A percentile compares a stretch with the other conserved stretches of the same genome.
These are phyloP conservation scores for Rehmannia glutinosa DNA, from an alignment of 257 asterid species.

Conservation along the genomic window DNA sequence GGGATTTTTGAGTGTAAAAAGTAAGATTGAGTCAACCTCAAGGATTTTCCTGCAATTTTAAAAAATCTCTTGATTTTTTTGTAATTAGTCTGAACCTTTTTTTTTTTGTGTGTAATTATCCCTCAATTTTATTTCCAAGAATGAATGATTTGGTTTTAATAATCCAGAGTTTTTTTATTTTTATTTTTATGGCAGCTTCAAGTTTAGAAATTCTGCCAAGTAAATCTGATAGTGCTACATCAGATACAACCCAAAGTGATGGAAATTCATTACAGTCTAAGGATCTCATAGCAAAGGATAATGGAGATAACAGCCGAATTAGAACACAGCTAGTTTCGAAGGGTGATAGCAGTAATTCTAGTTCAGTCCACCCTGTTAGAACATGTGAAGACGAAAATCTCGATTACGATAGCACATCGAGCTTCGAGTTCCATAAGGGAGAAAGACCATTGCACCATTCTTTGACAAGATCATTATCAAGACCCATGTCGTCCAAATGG, in stretches of 20 bases:
- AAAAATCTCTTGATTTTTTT: no score
- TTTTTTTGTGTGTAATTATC: no score
- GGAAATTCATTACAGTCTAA: conserved; percentile 23
- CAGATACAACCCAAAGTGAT: conserved; percentile 24
- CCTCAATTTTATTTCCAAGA: not conserved
- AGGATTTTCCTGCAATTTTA: no score
- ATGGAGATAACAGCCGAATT: conserved; percentile 27
- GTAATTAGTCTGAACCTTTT: no score
- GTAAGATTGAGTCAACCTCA: no score
- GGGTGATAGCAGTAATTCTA: conserved; percentile 55
- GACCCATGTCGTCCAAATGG: conserved; percentile 95
- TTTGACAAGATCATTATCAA: conserved; percentile 49
- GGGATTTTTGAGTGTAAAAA: no score
- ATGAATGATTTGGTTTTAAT: not conserved
- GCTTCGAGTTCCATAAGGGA: conserved; percentile 94
- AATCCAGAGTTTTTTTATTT: not conserved
- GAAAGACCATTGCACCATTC: conserved; percentile 73
- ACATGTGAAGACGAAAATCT: conserved; percentile 76
- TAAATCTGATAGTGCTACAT: conserved; percentile 24
- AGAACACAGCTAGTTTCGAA: conserved; percentile 43
- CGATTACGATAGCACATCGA: conserved; percentile 94
- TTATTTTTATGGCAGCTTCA: conserved; percentile 23
- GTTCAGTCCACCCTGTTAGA: conserved; percentile 59
- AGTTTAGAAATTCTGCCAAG: conserved; percentile 25
- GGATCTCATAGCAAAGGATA: conserved; percentile 30